phyloP scores from a whole-genome alignment of 2,329 filamentous ascomycete species.

The Whalleya microplaca region DNA sequence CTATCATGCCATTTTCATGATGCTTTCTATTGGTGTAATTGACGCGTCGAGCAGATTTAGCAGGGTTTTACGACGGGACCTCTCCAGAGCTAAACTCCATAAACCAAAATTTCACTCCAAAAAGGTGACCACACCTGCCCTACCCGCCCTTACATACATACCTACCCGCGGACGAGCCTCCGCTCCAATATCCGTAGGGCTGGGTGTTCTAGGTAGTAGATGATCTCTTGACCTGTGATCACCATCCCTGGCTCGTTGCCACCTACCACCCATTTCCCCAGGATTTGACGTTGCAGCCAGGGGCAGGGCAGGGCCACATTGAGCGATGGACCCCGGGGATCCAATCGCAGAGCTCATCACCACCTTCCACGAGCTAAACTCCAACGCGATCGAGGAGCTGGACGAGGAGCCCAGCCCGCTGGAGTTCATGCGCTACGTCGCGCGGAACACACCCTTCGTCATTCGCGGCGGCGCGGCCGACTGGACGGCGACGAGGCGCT shows the following conservation, averaged over 20 bases:
- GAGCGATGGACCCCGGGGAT: slow-evolving; percentile 34
- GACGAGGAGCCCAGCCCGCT: slow-evolving; percentile 69
- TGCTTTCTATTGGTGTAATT: slow-evolving; percentile 28
- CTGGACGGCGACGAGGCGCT: slow-evolving; percentile 67
- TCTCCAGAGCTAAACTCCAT: slow-evolving; percentile 12
- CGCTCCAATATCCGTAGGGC: not conserved
- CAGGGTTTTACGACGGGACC: slow-evolving; percentile 23
- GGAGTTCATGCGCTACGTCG: slow-evolving; percentile 79
- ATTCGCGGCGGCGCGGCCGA: slow-evolving; percentile 63
- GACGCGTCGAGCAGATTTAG: slow-evolving; percentile 22
- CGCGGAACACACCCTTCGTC: slow-evolving; percentile 75
- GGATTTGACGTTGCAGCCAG: slow-evolving; percentile 1
- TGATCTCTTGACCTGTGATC: not conserved
- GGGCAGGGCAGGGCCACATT: slow-evolving; percentile 1
- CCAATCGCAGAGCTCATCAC: slow-evolving; percentile 61
- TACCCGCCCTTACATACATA: not conserved
- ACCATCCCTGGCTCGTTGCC: not conserved
- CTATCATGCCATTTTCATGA: slow-evolving; percentile 8
- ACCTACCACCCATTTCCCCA: not conserved
- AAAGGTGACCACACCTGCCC: not conserved
- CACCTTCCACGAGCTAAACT: slow-evolving; percentile 76
- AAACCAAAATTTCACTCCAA: not conserved
- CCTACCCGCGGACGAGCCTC: not conserved
- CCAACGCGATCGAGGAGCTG: slow-evolving; percentile 62
- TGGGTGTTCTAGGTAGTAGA: not conserved